These are phyloP conservation scores for Inonotus hispidus DNA, from an alignment of 1,284 basidiomycete species.

Conservation along the genomic window DNA sequence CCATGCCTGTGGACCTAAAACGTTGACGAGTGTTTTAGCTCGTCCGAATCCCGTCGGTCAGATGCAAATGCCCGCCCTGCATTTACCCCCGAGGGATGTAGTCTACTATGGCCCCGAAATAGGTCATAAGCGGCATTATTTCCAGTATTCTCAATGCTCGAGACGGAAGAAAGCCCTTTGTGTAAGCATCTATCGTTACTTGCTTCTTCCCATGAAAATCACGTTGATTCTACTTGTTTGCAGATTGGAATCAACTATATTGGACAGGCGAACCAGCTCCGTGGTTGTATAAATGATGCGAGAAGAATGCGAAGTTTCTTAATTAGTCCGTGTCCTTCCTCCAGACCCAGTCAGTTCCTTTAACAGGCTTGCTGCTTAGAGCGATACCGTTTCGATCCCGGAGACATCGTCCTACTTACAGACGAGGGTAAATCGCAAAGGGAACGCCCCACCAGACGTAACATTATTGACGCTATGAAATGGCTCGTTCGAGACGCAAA, in stretches of 20 bases:
- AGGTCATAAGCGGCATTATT: conserved; percentile 4
- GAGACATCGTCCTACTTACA: conserved; percentile 75
- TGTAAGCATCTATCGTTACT: background rate
- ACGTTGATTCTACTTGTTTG: background rate
- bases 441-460: conserved; percentile 65
- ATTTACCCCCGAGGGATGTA: conserved; percentile 7
- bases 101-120: conserved; percentile 11
- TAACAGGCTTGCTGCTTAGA: conserved; percentile 31
- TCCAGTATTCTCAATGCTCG: conserved; percentile 18
- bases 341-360: background rate
- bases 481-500: conserved; percentile 81
- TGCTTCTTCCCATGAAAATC: background rate
- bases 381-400: conserved; percentile 56
- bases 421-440: conserved; percentile 56
- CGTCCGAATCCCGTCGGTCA: background rate
- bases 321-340: conserved; percentile 43
- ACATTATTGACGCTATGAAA: conserved; percentile 80
- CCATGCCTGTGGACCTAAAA: background rate
- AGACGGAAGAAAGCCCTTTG: conserved; percentile 19
- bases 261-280: conserved; percentile 55
- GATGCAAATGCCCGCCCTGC: conserved; percentile 13
- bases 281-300: conserved; percentile 84
- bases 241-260: conserved; percentile 80
- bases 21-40: background rate
- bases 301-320: conserved; percentile 67